phyloP scores from a whole-genome alignment of 345 rosid species.

The Dipteronia sinensis region DNA sequence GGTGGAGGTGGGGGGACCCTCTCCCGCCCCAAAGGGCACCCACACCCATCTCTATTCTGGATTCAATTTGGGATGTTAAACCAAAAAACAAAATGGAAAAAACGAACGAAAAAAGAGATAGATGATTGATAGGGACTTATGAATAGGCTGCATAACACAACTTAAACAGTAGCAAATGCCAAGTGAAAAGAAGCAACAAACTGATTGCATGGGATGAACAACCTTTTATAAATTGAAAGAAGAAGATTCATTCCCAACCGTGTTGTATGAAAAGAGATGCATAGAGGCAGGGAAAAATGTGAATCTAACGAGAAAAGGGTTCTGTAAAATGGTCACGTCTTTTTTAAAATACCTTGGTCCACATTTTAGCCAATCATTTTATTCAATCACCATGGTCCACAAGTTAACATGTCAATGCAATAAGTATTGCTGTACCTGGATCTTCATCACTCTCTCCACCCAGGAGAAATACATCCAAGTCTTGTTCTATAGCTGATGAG shows the following conservation, averaged over 20 bases:
- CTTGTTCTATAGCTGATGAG: slow-evolving; percentile 43
- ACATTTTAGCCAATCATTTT: not conserved
- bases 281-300: not conserved
- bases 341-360: not conserved
- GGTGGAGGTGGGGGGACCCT: too few relatives aligned
- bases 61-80: not conserved
- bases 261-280: not conserved
- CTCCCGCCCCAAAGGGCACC: too few relatives aligned
- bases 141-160: not conserved
- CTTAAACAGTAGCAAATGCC: not conserved
- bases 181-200: not conserved
- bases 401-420: not conserved
- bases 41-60: too few relatives aligned
- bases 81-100: too few relatives aligned
- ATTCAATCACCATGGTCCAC: not conserved
- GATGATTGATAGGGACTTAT: not conserved
- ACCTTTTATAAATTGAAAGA: not conserved
- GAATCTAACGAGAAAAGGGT: not conserved
- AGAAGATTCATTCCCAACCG: not conserved
- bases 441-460: slow-evolving; percentile 71
- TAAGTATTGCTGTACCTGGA: slow-evolving; percentile 35
- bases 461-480: slow-evolving; percentile 61
- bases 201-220: not conserved
- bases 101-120: not conserved
- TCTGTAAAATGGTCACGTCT: not conserved